These are phyloP conservation scores for Saposhnikovia divaricata DNA, from an alignment of 129 eudicot genomes.

Conservation along the genomic window DNA sequence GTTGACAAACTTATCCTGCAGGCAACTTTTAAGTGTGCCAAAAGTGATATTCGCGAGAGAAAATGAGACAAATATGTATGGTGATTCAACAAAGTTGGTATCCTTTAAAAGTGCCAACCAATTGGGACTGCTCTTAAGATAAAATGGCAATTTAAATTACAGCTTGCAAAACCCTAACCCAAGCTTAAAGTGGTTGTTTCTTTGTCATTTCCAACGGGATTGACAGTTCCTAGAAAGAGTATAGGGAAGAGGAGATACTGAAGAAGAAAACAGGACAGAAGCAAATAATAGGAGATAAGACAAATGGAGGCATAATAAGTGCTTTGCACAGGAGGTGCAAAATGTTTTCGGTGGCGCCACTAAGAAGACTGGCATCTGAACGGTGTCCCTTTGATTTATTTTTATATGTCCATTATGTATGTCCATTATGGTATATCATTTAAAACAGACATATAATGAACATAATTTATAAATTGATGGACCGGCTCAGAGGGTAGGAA, in stretches of 20 bases:
- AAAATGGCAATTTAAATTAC: not conserved
- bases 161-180: not conserved
- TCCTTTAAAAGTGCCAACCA: not conserved
- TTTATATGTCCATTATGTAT: too few relatives aligned
- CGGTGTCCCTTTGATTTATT: not conserved
- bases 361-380: not conserved
- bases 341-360: not conserved
- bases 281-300: not conserved
- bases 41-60: not conserved
- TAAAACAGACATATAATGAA: not conserved
- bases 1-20: not conserved
- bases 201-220: not conserved
- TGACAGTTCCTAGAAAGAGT: not conserved
- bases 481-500: not conserved
- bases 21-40: not conserved
- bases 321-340: not conserved
- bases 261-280: not conserved
- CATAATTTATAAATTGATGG: not conserved
- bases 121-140: not conserved
- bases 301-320: not conserved
- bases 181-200: not conserved
- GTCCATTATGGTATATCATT: not conserved
- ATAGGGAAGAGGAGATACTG: not conserved
- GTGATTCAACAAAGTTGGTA: not conserved
- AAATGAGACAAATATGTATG: not conserved